Conservation (phyloP, 768 basidiomycete species). For the Mycena metata region DNA sequence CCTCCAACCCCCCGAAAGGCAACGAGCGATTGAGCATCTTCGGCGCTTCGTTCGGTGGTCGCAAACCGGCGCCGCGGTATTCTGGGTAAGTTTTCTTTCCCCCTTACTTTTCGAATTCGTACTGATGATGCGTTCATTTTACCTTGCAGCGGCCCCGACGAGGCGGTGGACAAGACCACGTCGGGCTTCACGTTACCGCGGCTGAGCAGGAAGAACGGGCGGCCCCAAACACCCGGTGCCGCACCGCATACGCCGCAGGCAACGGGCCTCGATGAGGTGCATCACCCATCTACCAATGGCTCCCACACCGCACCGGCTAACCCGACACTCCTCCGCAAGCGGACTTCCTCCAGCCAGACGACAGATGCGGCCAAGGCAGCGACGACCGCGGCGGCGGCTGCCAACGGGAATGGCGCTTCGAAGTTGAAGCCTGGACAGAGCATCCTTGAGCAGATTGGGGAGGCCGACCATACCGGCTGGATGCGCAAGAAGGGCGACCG, state of each 20-base stretch:
- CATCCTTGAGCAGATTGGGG: slow-evolving; percentile 92
- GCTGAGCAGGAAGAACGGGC: slow-evolving; percentile 53
- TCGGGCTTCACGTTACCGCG: slow-evolving; percentile 64
- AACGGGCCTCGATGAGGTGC: not conserved
- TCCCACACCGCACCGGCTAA: slow-evolving; percentile 27
- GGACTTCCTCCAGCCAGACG: slow-evolving; percentile 55
- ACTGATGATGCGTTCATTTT: slow-evolving; percentile 10
- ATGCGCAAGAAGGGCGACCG: slow-evolving; percentile 96
- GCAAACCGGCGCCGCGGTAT: slow-evolving; percentile 88
- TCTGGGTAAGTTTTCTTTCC: slow-evolving; percentile 61
- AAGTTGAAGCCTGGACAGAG: slow-evolving; percentile 73
- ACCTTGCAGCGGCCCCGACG: slow-evolving; percentile 50
- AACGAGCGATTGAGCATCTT: slow-evolving; percentile 86
- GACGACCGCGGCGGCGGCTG: slow-evolving; percentile 35
- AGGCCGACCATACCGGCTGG: slow-evolving; percentile 91
- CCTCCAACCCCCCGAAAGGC: slow-evolving; percentile 46
- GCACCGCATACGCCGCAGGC: too few relatives aligned
- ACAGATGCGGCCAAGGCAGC: slow-evolving; percentile 31
- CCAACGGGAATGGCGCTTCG: slow-evolving; percentile 42
- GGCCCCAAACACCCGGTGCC: slow-evolving; percentile 34
- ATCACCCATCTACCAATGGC: not conserved
- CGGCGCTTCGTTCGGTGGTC: slow-evolving; percentile 71
- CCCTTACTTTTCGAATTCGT: slow-evolving; percentile 1
- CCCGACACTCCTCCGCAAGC: slow-evolving; percentile 66
- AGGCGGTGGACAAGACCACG: slow-evolving; percentile 57